Base-by-base conservation (phyloP, 805 yeast genomes). In the Ogataea populi-albae region DNA sequence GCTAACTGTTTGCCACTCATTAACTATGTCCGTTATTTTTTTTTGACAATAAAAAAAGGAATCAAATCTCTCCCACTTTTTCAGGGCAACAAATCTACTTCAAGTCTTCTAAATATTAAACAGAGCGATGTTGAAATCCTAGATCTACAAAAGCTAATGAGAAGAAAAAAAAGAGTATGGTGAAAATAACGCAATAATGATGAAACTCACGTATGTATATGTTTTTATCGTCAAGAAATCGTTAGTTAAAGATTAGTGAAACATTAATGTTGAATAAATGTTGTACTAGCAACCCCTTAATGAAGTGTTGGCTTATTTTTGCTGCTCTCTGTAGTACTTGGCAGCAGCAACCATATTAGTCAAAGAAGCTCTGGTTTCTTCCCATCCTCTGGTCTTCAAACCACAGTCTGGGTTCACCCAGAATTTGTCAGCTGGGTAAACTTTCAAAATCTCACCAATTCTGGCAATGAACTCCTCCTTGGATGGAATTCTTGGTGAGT, bases 371-470 rank as follows among this genome's bases (percentile, higher is more conserved):
- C 73, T 87, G 59, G 91, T 86, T 80, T 93, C 98, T 58, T 85
- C 87, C 98, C 98, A 93, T 59, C 95, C 96, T 83, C 98, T 89
- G 69, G 98, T 93, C 86, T 93, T 93, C 71, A 93, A 81, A 81
- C 98, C 98, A 81, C 98, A 93, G 77, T 93, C 98, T 64, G 98
- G 98, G 94, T 93, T 93, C 66, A 93, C 95, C 98, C 98, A 93
- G 81, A 93, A 86, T 72, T 89, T 91, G 69, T 86, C 86, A 65
- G 93, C 94, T 67, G 97, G 97, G 79, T 91, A 91, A 45, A 86
- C 93, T 77, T 88, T 87, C 71, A 93, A 75, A 75, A 93, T 89
- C 68, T 87, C 93, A 64, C 79, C 80, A 63, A 93, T 86, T 75
- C 96, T 88, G 65, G 81, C 71, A 68, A 87, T 81, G 71, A 93